These are phyloP conservation scores for Cercospora sp. DNA, from an alignment of 2,329 filamentous ascomycete species.

Conservation along the genomic window DNA sequence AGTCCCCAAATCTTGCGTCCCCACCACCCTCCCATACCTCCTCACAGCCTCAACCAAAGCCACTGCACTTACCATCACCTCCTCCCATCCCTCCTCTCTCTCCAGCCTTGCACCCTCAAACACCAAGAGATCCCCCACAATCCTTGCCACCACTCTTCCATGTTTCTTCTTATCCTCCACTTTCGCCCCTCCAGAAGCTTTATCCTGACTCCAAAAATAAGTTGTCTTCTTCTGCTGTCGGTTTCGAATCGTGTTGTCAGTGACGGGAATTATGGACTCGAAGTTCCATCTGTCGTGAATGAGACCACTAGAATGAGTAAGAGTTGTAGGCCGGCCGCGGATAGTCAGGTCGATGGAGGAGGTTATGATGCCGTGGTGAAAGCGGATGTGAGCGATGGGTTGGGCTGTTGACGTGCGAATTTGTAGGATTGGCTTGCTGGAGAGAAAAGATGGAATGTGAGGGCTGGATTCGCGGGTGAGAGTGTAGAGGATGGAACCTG, in stretches of 20 bases:
- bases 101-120: conserved; percentile 27
- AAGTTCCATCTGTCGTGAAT: conserved; percentile 30
- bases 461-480: conserved; percentile 24
- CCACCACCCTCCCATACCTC: conserved; percentile 20
- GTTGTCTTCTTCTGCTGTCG: background rate
- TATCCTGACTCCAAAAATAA: conserved; percentile 30
- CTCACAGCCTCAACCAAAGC: conserved; percentile 32
- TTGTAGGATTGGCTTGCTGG: conserved; percentile 27
- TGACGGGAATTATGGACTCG: conserved; percentile 11
- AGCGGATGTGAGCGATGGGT: conserved; percentile 27
- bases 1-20: background rate
- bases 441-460: conserved; percentile 28
- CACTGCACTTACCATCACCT: conserved; percentile 29
- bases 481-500: conserved; percentile 20
- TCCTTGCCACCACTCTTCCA: conserved; percentile 26
- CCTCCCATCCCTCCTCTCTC: conserved; percentile 24
- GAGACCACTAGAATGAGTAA: conserved; percentile 22
- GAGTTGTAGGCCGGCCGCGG: conserved; percentile 19
- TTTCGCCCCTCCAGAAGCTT: conserved; percentile 19
- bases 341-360: conserved; percentile 25
- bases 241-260: background rate
- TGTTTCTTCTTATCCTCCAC: conserved; percentile 28
- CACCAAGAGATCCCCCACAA: conserved; percentile 26
- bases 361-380: conserved; percentile 26
- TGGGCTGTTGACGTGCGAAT: conserved; percentile 15